Evolutionary conservation across 108 stramenopile genomes (phyloP).

Genomic region (Nitzschia sp.): DNA sequence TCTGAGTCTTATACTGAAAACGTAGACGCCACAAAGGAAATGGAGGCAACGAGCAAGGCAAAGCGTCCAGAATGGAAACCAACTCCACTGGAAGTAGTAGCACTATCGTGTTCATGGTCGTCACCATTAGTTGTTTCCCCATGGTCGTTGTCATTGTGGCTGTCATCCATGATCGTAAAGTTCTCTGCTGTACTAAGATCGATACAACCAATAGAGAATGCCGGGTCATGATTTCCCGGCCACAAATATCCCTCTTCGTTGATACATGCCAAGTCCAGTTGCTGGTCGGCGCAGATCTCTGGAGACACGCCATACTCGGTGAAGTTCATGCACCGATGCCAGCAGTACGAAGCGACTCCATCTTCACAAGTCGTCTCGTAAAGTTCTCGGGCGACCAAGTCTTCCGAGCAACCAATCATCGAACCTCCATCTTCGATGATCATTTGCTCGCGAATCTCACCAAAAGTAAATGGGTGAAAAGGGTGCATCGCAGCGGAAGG

Average conservation of each 20-base stretch:
- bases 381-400: conserved; percentile 41
- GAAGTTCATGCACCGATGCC: conserved; percentile 76
- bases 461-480: conserved; percentile 44
- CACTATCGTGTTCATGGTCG: conserved; percentile 1
- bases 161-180: conserved; percentile 10
- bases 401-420: conserved; percentile 44
- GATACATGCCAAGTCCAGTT: conserved; percentile 57
- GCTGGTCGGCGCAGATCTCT: conserved; percentile 53
- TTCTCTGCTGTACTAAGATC: conserved; percentile 4
- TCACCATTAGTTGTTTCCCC: not conserved
- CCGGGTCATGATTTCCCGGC: conserved; percentile 37
- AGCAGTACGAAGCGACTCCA: conserved; percentile 59
- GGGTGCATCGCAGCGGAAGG: conserved; percentile 62
- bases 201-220: conserved; percentile 15
- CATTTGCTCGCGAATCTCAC: conserved; percentile 49
- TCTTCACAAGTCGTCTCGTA: conserved; percentile 46
- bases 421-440: conserved; percentile 13
- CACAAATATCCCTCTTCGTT: conserved; percentile 54
- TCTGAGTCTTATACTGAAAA: no score
- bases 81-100: no score
- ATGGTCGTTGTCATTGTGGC: conserved; percentile 6
- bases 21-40: no score
- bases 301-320: conserved; percentile 43
- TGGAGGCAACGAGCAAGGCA: no score
- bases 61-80: no score